Base-by-base conservation (phyloP, 2,329 filamentous ascomycete species). In the Venturia effusa region DNA sequence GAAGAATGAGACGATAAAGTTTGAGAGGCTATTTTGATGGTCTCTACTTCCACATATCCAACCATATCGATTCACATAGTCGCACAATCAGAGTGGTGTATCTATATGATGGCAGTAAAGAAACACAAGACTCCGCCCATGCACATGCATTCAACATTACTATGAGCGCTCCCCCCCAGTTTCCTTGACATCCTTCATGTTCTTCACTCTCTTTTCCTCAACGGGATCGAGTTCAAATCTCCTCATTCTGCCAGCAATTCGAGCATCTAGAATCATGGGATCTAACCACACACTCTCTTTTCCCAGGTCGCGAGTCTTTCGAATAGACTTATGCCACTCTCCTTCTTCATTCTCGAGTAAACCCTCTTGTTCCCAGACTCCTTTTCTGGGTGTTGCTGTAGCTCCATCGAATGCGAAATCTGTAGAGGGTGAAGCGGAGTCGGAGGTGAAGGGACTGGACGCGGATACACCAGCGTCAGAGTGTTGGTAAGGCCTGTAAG, bases 251-350 rank as follows among this genome's bases (percentile, higher is more conserved):
- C 81, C 81, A 5, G 83, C 84, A 66, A 97, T 86, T 43, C 92
- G 83, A 15, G 84, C 77, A 72, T 99, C 92, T 11, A 96, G 73
- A 1, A 89, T 85, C 62, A 97, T 79, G 13, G 86, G 83, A 63
- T 87, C 84, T 10, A 88, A 75, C 89, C 90, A 96, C 61, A 92
- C 86, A 69, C 83, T 84, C 75, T 92, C 89, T 67, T 80, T 80
- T 64, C 81, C 78, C 45, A 76, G 75, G 64, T 78, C 79, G 65
- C 77, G 77, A 61, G 79, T 74, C 71, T 77, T 73, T 76, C 84
- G 86, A 6, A 87, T 83, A n/a, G 83, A 86, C 77, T 95, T 96
- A 74, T 88, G 86, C 92, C 92, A 96, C 73, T 93, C 85, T 55
- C 76, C 76, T 76, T 96, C 91, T 77, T 94, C 92, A 41, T 85